phyloP scores from a whole-genome alignment of 805 yeast genomes.

The Metschnikowia chrysomelidarum region DNA sequence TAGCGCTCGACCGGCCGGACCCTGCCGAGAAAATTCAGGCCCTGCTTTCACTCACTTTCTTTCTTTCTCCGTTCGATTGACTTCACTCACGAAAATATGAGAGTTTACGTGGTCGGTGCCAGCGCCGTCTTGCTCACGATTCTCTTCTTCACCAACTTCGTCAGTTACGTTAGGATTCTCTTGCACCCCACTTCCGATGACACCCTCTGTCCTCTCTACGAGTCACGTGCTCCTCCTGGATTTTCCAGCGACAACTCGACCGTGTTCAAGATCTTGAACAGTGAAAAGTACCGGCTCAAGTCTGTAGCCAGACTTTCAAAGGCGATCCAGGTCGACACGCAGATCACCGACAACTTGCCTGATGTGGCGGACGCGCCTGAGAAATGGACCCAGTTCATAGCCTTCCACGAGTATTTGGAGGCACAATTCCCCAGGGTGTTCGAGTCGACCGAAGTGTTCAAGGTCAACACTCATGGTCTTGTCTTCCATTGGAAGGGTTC shows the following conservation, averaged over 20 bases:
- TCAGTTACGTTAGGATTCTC: constrained; percentile 11
- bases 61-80: too few relatives aligned
- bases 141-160: constrained; percentile 11
- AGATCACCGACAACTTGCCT: constrained; percentile 51
- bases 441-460: constrained; percentile 9
- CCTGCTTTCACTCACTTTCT: too few relatives aligned
- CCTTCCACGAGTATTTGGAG: constrained; percentile 17
- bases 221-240: constrained; percentile 14
- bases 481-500: constrained; percentile 19
- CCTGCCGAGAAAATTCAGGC: too few relatives aligned
- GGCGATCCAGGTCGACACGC: constrained; percentile 67
- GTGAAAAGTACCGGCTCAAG: constrained; percentile 27
- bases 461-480: constrained; percentile 17
- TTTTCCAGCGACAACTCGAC: constrained; percentile 31
- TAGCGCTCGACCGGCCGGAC: too few relatives aligned
- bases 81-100: too few relatives aligned
- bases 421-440: constrained; percentile 14
- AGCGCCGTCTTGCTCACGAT: constrained; percentile 3
- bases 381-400: constrained; percentile 41
- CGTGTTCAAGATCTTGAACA: constrained; percentile 31
- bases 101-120: constrained; percentile 1
- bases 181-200: constrained; percentile 11
- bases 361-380: constrained; percentile 49
- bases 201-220: constrained; percentile 14
- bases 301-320: constrained; percentile 49